Base-by-base conservation (phyloP, 331 rosid species). In the Phaseolus coccineus region DNA sequence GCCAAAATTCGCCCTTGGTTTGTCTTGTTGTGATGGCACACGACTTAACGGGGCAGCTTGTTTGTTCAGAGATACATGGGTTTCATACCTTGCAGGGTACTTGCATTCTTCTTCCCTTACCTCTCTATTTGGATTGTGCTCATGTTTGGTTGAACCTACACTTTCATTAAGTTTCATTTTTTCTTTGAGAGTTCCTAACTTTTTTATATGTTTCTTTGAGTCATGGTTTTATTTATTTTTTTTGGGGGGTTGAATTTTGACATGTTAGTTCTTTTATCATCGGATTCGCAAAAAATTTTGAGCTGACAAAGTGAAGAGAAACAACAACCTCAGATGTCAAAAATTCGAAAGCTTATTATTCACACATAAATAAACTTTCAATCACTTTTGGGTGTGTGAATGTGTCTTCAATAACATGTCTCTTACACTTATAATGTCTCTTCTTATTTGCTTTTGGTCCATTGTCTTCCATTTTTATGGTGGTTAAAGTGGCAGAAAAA, bases 51-150 rank as follows among this genome's bases (percentile, higher is more conserved):
- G 93, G 87, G 33, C 86, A 22, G 73, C 94, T 96, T 19, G 89
- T 81, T 46, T 89, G 92, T 75, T 53, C 97, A 3, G 98, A 96
- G 77, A 93, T 96, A 86, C 99, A 93, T 93, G 99, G 99, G 4
- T 96, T 96, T 81, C 98, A 84, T 87, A 90, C 96, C 25, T 57
- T 89, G 90, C 87, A 75, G 55, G 98, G 99, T 93, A 75, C 57
- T 5, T 76, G 69, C 48, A 58, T 24, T 30, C 42, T 59, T 58
- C 44, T 15, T 2, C 1, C 30, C 10, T 3, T 30, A 8, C 13
- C 4, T 74, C 30, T 31, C 47, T 80, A n/a, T 71, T 24, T 76
- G 15, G 37, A 39, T 76, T 73, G 1, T 64, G 79, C 75, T 25
- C 11, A 14, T 62, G 3, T 53, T 68, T 74, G 42, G 56, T 71